Evolutionary conservation across 257 asterid species (phyloP).

Genomic region (Eustoma russellianum): DNA sequence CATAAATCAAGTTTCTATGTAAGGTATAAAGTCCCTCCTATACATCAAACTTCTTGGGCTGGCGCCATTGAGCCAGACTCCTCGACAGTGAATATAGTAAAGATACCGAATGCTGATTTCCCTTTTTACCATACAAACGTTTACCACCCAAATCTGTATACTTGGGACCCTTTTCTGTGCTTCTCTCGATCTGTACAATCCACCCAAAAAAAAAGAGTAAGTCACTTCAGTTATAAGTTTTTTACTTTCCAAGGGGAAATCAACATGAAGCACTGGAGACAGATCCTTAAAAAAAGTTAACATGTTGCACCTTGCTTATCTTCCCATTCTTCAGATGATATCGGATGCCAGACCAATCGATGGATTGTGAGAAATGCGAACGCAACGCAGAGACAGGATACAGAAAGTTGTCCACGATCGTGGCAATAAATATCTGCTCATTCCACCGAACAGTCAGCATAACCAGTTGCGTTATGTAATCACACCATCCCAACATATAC

Average conservation of each 20-base stretch:
- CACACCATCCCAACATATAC: constrained; percentile 6
- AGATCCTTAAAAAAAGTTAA: too few species aligned
- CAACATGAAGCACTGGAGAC: too few species aligned
- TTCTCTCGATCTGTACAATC: constrained; percentile 76
- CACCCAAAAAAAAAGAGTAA: not conserved
- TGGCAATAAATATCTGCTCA: constrained; percentile 75
- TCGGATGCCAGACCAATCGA: constrained; percentile 90
- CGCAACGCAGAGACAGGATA: constrained; percentile 84
- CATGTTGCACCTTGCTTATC: constrained; percentile 51
- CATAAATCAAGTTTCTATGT: not conserved
- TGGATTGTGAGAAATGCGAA: constrained; percentile 80
- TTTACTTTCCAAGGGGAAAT: too few species aligned
- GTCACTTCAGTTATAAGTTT: not conserved
- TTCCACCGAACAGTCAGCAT: constrained; percentile 15
- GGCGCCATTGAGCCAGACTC: constrained; percentile 34
- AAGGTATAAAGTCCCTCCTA: constrained; percentile 2
- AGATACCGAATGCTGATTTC: constrained; percentile 43
- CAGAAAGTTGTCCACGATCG: constrained; percentile 83
- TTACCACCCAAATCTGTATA: constrained; percentile 94
- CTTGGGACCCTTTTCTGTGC: constrained; percentile 80
- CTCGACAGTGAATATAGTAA: constrained; percentile 53
- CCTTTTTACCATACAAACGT: constrained; percentile 76
- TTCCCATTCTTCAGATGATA: constrained; percentile 85
- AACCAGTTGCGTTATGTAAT: constrained; percentile 8
- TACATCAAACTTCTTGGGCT: constrained; percentile 19